A percentile compares a stretch with the other conserved stretches of the same genome.
phyloP scores from a whole-genome alignment of 2,329 filamentous ascomycete genomes.

The Aspergillus tamarii region DNA sequence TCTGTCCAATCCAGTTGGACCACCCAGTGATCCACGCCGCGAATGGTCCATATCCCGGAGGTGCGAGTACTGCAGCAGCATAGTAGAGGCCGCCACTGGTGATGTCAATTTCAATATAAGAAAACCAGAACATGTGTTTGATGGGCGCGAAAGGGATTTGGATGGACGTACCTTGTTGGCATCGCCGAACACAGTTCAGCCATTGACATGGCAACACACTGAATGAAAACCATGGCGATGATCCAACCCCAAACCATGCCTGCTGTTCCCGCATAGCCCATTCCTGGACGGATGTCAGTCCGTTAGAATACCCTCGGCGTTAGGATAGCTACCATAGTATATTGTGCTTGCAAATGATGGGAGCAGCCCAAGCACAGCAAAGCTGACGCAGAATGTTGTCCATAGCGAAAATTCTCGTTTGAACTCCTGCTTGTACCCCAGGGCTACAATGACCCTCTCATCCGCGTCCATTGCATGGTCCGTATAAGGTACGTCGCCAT shows the following conservation, averaged over 20 bases:
- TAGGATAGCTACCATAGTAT: slow-evolving; percentile 63
- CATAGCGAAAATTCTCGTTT: slow-evolving; percentile 73
- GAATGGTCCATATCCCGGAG: slow-evolving; percentile 66
- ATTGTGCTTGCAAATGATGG: slow-evolving; percentile 73
- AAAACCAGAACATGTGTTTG: not conserved
- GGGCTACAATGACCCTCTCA: slow-evolving; percentile 46
- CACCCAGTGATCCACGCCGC: slow-evolving; percentile 72
- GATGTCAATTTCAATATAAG: not conserved
- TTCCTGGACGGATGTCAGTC: slow-evolving; percentile 30
- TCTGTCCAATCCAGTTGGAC: slow-evolving; percentile 71
- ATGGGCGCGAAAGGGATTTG: not conserved
- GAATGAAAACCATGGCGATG: slow-evolving; percentile 71
- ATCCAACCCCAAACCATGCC: slow-evolving; percentile 80
- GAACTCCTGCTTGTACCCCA: slow-evolving; percentile 63
- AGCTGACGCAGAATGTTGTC: slow-evolving; percentile 75
- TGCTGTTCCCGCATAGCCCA: slow-evolving; percentile 60
- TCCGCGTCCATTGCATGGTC: slow-evolving; percentile 44
- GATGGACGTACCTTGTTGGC: slow-evolving; percentile 61
- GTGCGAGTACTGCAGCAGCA: slow-evolving; percentile 71
- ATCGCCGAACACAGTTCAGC: slow-evolving; percentile 74
- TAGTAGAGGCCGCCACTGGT: slow-evolving; percentile 71
- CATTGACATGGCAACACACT: slow-evolving; percentile 70
- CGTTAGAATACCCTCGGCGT: not conserved
- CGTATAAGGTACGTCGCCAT: slow-evolving; percentile 41
- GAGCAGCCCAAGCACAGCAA: slow-evolving; percentile 71